These are phyloP conservation scores for Colletotrichum chrysophilum DNA, from an alignment of 2,329 filamentous ascomycete genomes.

Conservation along the genomic window DNA sequence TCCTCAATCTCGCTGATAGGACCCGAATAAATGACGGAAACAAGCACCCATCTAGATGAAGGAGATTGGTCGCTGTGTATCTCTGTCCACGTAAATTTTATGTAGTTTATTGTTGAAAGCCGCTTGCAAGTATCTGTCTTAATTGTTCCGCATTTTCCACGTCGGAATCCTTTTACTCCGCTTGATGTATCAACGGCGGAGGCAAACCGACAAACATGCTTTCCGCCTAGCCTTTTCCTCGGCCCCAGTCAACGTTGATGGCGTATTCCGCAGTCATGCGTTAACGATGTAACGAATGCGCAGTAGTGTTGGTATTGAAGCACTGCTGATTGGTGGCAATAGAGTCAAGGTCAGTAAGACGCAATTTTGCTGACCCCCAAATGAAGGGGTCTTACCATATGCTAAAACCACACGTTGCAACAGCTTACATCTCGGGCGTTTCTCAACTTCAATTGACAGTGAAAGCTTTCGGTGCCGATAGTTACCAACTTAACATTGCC, in stretches of 20 bases:
- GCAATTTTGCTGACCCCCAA: background rate
- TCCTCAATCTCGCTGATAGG: background rate
- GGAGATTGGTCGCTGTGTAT: background rate
- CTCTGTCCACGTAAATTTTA: background rate
- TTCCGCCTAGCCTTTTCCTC: background rate
- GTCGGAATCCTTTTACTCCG: background rate
- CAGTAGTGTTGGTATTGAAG: background rate
- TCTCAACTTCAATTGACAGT: background rate
- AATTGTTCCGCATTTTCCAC: background rate
- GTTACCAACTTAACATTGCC: background rate
- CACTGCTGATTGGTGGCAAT: background rate
- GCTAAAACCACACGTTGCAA: background rate
- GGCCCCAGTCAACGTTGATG: background rate
- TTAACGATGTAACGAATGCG: background rate
- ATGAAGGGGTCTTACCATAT: background rate
- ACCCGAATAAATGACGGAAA: background rate
- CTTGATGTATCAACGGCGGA: background rate
- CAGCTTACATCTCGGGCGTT: background rate
- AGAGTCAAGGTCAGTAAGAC: background rate
- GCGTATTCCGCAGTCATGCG: background rate
- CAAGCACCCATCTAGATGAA: background rate
- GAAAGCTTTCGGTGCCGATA: background rate
- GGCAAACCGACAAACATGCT: background rate
- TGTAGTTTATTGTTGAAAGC: background rate
- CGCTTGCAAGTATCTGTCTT: background rate